Evolutionary conservation across 164 flowering plant species (phyloP), one percentile per base, ranked within the genome.

Genomic region (Cinnamomum micranthum): DNA sequence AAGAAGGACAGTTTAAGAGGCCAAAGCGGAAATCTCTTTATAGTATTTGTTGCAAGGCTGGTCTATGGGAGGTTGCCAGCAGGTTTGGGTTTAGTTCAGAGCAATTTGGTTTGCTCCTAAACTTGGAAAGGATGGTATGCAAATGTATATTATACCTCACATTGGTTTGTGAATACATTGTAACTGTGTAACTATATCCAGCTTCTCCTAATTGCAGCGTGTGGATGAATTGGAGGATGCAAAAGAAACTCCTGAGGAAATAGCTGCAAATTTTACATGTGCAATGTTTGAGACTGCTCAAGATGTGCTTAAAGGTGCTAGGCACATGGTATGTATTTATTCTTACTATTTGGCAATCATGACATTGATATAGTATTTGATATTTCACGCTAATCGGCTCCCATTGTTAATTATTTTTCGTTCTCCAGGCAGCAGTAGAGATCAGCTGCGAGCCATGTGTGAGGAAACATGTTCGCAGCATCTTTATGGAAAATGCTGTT

Each of bases 21-120:
- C 99, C 97, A 10, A 90, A 82, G 84, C 85, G 95, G 73, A 91
- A 84, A 77, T 88, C 98, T 51, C 79, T 74, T 2, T 95, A 93
- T 77, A 88, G 88, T 69, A 79, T 76, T 52, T 93, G 92, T 77
- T 87, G 86, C 76, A 89, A 91, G 82, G 92, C 95, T 80, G 98
- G 99, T 20, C 86, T 95, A 22, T 91, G 97, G 98, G 94, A 90
- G 84, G 97, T 91, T 64, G 90, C 97, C 33, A 87, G 82, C 86
- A 93, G 88, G 81, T 93, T 95, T 82, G 98, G 98, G 13, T 88
- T 87, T 71, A 95, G 92, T 81, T 86, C 99, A 31, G 98, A 93
- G 84, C 89, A 87, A 64, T 87, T 95, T 82, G 99, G 98, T 25
- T 74, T 81, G 75, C 86, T 81, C 72, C 83, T 93, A 41, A 87